These are phyloP conservation scores for Buxus sempervirens DNA, from an alignment of 164 flowering plant species.

Conservation along the genomic window DNA sequence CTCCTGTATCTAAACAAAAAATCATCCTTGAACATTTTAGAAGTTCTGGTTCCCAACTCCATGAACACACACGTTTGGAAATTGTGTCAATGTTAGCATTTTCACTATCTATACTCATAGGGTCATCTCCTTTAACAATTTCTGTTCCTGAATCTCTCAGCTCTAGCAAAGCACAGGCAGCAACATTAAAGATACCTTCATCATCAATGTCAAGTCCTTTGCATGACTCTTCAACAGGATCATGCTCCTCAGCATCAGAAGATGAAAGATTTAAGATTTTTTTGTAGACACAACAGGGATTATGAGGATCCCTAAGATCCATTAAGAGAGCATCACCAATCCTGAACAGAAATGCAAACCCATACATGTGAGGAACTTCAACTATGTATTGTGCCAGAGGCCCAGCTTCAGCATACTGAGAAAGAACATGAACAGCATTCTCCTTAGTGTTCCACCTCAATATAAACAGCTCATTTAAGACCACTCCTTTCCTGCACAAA, in stretches of 20 bases:
- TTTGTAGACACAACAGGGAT: slow-evolving; percentile 59
- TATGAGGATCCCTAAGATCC: slow-evolving; percentile 78
- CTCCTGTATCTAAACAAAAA: slow-evolving; percentile 76
- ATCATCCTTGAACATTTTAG: slow-evolving; percentile 51
- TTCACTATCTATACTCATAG: slow-evolving; percentile 80
- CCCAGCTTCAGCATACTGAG: slow-evolving; percentile 62
- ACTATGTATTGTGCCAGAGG: slow-evolving; percentile 59
- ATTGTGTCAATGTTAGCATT: slow-evolving; percentile 20
- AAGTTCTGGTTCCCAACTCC: slow-evolving; percentile 84
- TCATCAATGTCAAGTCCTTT: slow-evolving; percentile 71
- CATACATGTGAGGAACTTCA: slow-evolving; percentile 78
- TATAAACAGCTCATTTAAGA: slow-evolving; percentile 62
- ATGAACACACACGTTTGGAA: slow-evolving; percentile 59
- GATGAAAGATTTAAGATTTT: slow-evolving; percentile 44
- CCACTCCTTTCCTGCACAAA: slow-evolving; percentile 49
- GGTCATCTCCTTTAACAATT: slow-evolving; percentile 51
- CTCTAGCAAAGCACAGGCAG: slow-evolving; percentile 84
- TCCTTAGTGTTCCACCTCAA: slow-evolving; percentile 62
- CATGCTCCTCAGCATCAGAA: slow-evolving; percentile 44
- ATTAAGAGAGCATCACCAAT: slow-evolving; percentile 76
- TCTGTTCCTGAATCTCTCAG: slow-evolving; percentile 55
- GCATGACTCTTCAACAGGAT: slow-evolving; percentile 45
- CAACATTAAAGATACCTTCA: slow-evolving; percentile 79
- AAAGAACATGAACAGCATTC: slow-evolving; percentile 42
- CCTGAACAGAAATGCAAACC: slow-evolving; percentile 79